Base-by-base conservation (phyloP, 108 stramenopile genomes). In the Cyclostephanos invisitatus region DNA sequence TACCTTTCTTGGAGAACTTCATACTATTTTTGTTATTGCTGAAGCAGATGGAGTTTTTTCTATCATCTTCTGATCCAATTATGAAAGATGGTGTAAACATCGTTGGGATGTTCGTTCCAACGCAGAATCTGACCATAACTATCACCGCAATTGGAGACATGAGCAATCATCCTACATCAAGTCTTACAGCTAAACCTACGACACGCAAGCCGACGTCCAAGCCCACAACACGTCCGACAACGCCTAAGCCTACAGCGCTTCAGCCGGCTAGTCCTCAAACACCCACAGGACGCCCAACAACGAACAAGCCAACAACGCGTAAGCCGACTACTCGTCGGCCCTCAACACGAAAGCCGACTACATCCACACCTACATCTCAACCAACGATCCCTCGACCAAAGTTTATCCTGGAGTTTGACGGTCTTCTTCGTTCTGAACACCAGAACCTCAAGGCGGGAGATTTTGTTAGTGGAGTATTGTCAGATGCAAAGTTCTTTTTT, bases 11-110 rank as follows among this genome's bases (percentile, higher is more conserved):
- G 58, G 29, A 10, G 58, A 59, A 32, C 58, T 59, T 0, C 58
- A 59, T 32, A 35, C 58, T 35, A 6, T 59, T 5, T 59, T 59
- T 18, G 58, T 59, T n/a, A 59, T 59, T 36, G 58, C 58, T 59
- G 58, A 59, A 59, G 58, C 29, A 36, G 58, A 36, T 59, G 58
- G 58, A 12, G 29, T 59, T 7, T 59, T 35, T 59, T 59, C 58
- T 15, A 59, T 35, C 58, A 0, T 18, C 18, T 15, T 59, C 58
- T 37, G 15, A 36, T 59, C 58, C 58, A 35, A 14, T 59, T 32
- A 36, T 59, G 29, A 59, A 59, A 59, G 58, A 59, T 5, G 29
- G 32, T 17, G 35, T 59, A 36, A 59, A 59, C n/a, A 17, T 59
- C 37, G 58, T 59, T 59, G 58, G 58, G 3, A 32, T 59, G n/a